A percentile compares a stretch with the other conserved stretches of the same genome.
Conservation (phyloP, 306 rosid species). For the Ormosia semicastrata region DNA sequence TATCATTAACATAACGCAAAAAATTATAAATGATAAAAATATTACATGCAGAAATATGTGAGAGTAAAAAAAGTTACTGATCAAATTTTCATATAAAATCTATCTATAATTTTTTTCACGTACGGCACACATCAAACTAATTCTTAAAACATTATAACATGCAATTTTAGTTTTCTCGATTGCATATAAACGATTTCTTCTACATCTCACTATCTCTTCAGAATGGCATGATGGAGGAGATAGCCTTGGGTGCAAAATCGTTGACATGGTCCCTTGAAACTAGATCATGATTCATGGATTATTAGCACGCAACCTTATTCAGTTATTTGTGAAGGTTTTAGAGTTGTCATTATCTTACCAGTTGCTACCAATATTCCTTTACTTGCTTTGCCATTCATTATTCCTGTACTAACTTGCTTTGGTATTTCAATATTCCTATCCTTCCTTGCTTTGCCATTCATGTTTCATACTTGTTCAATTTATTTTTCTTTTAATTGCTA, state of each 20-base stretch:
- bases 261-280: not conserved
- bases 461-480: not conserved
- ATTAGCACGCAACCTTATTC: not conserved
- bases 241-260: not conserved
- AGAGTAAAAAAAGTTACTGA: no score
- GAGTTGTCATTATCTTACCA: constrained; percentile 23
- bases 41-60: no score
- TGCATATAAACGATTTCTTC: not conserved
- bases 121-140: not conserved
- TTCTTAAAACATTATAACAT: not conserved
- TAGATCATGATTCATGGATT: not conserved
- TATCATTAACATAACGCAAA: no score
- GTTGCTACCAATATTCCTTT: not conserved
- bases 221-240: not conserved
- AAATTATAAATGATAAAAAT: no score
- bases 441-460: not conserved
- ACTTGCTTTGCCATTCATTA: not conserved
- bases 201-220: not conserved
- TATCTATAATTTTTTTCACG: no score
- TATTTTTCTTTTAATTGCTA: not conserved
- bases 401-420: not conserved
- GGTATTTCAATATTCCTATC: not conserved
- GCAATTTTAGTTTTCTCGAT: no score
- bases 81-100: no score
- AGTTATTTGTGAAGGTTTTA: not conserved